phyloP scores from a whole-genome alignment of 1,284 basidiomycete genomes.

The Mycena sp. region DNA sequence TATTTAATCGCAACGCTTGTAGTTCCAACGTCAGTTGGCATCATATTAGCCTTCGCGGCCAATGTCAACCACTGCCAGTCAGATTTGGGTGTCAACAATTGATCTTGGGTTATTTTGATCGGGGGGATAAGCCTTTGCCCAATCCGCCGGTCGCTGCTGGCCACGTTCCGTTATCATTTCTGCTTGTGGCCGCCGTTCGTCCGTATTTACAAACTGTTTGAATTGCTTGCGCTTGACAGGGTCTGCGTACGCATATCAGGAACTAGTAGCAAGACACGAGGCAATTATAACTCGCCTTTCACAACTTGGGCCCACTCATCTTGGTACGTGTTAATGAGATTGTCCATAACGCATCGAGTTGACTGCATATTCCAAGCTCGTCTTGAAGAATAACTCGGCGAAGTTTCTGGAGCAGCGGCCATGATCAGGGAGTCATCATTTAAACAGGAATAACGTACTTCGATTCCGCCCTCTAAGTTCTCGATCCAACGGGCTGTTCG shows the following conservation, averaged over 20 bases:
- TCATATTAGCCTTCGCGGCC: constrained; percentile 61
- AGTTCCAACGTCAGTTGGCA: constrained; percentile 57
- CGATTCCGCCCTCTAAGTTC: constrained; percentile 72
- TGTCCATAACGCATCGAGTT: constrained; percentile 80
- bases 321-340: constrained; percentile 71
- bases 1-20: constrained; percentile 71
- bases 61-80: constrained; percentile 72
- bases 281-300: constrained; percentile 45
- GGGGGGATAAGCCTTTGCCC: constrained; percentile 67
- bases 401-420: constrained; percentile 53
- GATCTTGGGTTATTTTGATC: constrained; percentile 53
- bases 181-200: constrained; percentile 58
- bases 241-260: too few relatives aligned
- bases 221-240: constrained; percentile 65
- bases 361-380: constrained; percentile 77
- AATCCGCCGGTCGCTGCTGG: constrained; percentile 74
- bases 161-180: constrained; percentile 72
- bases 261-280: too few relatives aligned
- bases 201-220: constrained; percentile 76
- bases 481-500: constrained; percentile 86
- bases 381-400: constrained; percentile 78
- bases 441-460: constrained; percentile 46
- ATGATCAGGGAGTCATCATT: background rate
- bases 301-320: constrained; percentile 81
- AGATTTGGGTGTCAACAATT: constrained; percentile 52